Evolutionary conservation across 345 rosid species (phyloP).

Genomic region (Boechera retrofracta): DNA sequence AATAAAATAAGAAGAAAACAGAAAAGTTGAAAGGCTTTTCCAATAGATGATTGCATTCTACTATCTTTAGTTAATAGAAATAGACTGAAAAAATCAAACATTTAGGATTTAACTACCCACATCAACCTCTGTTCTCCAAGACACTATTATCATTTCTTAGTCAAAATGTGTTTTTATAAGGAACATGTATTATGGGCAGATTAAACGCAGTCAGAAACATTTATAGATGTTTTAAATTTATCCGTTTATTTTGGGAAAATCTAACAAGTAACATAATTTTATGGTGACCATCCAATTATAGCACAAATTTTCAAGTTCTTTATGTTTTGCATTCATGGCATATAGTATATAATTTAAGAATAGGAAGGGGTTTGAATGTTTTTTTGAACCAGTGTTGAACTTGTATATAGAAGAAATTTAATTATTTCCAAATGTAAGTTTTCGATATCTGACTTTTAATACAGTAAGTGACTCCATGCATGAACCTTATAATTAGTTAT

Average conservation of each 20-base stretch:
- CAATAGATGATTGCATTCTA: constrained; percentile 32
- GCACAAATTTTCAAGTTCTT: neutral
- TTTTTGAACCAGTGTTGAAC: neutral
- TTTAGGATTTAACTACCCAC: constrained; percentile 5
- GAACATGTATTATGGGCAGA: constrained; percentile 22
- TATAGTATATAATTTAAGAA: neutral
- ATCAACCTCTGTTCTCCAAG: neutral
- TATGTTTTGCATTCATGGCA: neutral
- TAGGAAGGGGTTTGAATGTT: neutral
- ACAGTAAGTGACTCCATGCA: neutral
- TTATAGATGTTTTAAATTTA: constrained; percentile 25
- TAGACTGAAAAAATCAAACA: neutral
- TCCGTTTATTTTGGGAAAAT: constrained; percentile 5
- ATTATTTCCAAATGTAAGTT: neutral
- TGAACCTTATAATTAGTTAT: neutral
- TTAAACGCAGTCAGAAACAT: constrained; percentile 27
- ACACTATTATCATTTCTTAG: neutral
- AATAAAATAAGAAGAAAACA: constrained; percentile 16
- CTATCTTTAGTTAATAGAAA: constrained; percentile 3
- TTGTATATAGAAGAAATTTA: neutral
- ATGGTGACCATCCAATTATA: constrained; percentile 9
- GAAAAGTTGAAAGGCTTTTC: constrained; percentile 19
- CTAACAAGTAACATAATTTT: neutral
- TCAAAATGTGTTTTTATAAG: constrained; percentile 19
- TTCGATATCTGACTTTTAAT: neutral